Base-by-base conservation (phyloP, 148 eudicot species). In the Polygonum aviculare region DNA sequence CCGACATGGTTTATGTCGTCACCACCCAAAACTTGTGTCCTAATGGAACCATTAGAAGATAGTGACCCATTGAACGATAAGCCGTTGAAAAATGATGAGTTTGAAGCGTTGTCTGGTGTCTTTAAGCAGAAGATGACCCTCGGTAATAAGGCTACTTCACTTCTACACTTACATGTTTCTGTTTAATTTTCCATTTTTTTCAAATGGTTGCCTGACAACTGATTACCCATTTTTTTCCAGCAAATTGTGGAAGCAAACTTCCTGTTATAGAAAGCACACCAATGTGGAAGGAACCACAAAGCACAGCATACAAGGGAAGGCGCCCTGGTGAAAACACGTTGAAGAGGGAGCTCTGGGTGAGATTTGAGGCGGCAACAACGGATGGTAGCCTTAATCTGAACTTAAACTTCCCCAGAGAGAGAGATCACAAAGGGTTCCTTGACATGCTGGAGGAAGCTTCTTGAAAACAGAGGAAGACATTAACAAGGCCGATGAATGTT, bases 321-420 rank as follows among this genome's bases (percentile, higher is more conserved):
- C 88, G 73, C 35, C 89, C 94, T 36, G 99, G 99, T 73, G 99
- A 95, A 82, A 93, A 93, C 77, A 95, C 97, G 14, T 78, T 95
- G 65, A 95, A 95, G 89, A 92, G 77, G 80, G 99, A 95, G 81
- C 85, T 95, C 19, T 95, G 99, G 99, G 88, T 86, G 8, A 88
- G 74, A 82, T 93, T 95, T 70, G 98, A 95, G 79, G 99, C 91
- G 78, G 94, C 94, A 73, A 75, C 93, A 31, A 85, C 73, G 33
- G 40, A 67, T 48, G 92, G 75, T 48, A 91, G 77, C 55, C 31
- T 81, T 75, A 83, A 59, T 48, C 80, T 82, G 57, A 76, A 84
- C 21, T 71, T 71, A 16, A 69, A 87, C 3, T 49, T 48, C 39
- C 74, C 76, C 3, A 74, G 77, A 73, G 81, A 78, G 33, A 74